A percentile compares a stretch with the other conserved stretches of the same genome.
phyloP scores from a whole-genome alignment of 139 green algal genomes.

The Astrephomene gubernaculifera region DNA sequence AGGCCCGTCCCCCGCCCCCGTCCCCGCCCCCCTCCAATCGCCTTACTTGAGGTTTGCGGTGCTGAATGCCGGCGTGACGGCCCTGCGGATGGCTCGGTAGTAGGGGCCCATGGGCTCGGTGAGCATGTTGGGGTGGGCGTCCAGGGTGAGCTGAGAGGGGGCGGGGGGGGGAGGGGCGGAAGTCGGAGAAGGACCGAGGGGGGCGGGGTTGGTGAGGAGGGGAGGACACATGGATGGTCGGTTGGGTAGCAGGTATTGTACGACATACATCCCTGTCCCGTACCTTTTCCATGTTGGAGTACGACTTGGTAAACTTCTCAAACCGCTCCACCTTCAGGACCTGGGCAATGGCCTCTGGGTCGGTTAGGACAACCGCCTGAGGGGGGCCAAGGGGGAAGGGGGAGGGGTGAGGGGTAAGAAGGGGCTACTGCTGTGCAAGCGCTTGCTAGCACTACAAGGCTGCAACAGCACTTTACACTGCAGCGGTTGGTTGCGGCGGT shows the following conservation, averaged over 20 bases:
- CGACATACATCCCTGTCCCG: too few relatives aligned
- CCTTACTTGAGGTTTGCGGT: not conserved
- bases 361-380: slow-evolving; percentile 39
- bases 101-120: not conserved
- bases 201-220: not conserved
- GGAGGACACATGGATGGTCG: not conserved
- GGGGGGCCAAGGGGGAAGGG: too few relatives aligned
- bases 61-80: slow-evolving; percentile 9
- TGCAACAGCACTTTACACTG: too few relatives aligned
- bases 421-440: too few relatives aligned
- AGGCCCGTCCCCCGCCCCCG: too few relatives aligned
- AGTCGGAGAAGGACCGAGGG: not conserved
- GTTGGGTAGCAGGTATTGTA: too few relatives aligned
- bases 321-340: slow-evolving; percentile 18
- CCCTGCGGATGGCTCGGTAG: not conserved
- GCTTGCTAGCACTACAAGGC: too few relatives aligned
- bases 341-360: slow-evolving; percentile 30
- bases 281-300: slow-evolving; percentile 47
- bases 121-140: not conserved
- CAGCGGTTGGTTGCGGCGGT: too few relatives aligned
- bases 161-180: not conserved
- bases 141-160: not conserved
- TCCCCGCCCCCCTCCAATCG: too few relatives aligned
- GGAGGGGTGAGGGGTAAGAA: not conserved
- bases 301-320: slow-evolving; percentile 26